Percentiles rank a stretch among this genome's conserved stretches.
Evolutionary conservation across 1,139 yeast species (phyloP).

Genomic region (Diutina mesorugosa): DNA sequence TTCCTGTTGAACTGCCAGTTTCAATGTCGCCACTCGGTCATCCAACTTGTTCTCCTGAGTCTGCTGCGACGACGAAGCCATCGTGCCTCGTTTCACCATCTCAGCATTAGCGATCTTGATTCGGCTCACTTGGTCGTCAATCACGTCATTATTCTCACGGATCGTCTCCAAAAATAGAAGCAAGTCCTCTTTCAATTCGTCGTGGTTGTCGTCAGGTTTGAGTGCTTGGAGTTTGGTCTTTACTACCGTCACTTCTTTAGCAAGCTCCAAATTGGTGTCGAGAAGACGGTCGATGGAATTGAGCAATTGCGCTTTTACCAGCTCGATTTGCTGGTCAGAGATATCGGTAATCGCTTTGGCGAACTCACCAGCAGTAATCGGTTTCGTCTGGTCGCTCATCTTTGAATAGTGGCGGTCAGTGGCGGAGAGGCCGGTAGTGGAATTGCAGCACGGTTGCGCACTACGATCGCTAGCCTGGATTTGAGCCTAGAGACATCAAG

Average conservation of each 20-base stretch:
- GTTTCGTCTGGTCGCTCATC: conserved; percentile 6
- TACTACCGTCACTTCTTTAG: background rate
- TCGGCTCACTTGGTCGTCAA: conserved; percentile 16
- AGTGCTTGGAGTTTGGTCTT: background rate
- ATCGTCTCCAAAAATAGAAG: conserved; percentile 18
- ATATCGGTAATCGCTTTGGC: conserved; percentile 18
- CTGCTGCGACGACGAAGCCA: background rate
- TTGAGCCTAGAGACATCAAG: background rate
- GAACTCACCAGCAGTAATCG: conserved; percentile 18
- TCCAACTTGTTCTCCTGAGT: background rate
- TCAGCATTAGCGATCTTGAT: conserved; percentile 14
- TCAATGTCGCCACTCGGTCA: background rate
- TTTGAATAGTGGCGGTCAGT: background rate
- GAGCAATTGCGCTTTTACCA: conserved; percentile 5
- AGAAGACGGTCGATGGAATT: conserved; percentile 2
- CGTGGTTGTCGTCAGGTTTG: background rate
- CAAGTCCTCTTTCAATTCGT: conserved; percentile 11
- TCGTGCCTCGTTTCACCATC: conserved; percentile 15
- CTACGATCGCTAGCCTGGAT: background rate
- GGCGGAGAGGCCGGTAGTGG: background rate
- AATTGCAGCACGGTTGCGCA: background rate
- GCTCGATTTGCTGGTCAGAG: conserved; percentile 19
- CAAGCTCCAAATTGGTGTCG: conserved; percentile 1
- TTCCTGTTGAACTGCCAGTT: background rate
- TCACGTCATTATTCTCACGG: conserved; percentile 20